Evolutionary conservation across 164 flowering plant genomes (phyloP).

Genomic region (Sextonia rubra): DNA sequence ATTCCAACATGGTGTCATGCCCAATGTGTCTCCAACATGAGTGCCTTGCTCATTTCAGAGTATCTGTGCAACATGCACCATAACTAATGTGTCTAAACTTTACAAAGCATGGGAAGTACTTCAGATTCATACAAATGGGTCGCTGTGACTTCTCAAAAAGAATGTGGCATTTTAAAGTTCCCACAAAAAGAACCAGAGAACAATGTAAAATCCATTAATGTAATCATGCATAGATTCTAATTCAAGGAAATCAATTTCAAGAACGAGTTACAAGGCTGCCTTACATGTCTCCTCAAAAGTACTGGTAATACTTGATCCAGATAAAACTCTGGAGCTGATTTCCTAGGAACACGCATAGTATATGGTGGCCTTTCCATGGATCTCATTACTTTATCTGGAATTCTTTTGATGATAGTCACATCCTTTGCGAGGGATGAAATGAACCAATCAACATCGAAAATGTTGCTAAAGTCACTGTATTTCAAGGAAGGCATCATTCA

Average conservation of each 20-base stretch:
- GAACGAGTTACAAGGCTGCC: slow-evolving; percentile 19
- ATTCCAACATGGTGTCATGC: no score
- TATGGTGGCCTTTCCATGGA: slow-evolving; percentile 96
- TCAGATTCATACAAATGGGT: not conserved
- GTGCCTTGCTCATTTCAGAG: no score
- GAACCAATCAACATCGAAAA: slow-evolving; percentile 94
- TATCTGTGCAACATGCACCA: not conserved
- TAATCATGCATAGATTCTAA: not conserved
- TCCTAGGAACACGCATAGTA: slow-evolving; percentile 97
- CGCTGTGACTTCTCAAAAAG: not conserved
- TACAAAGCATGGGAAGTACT: not conserved
- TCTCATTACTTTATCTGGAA: slow-evolving; percentile 85
- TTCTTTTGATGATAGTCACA: slow-evolving; percentile 68
- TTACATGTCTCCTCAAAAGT: slow-evolving; percentile 84
- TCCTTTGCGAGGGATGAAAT: slow-evolving; percentile 86
- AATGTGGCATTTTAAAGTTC: not conserved
- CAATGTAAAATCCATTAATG: not conserved
- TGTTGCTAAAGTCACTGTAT: slow-evolving; percentile 82
- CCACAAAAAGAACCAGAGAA: not conserved
- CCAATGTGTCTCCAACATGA: no score
- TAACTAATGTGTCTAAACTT: not conserved
- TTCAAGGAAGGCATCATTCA: slow-evolving; percentile 6
- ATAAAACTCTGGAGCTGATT: slow-evolving; percentile 83
- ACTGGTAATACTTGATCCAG: slow-evolving; percentile 92
- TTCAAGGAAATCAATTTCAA: slow-evolving; percentile 1